phyloP scores from a whole-genome alignment of 257 asterid species.

The Solanum medicagineum region DNA sequence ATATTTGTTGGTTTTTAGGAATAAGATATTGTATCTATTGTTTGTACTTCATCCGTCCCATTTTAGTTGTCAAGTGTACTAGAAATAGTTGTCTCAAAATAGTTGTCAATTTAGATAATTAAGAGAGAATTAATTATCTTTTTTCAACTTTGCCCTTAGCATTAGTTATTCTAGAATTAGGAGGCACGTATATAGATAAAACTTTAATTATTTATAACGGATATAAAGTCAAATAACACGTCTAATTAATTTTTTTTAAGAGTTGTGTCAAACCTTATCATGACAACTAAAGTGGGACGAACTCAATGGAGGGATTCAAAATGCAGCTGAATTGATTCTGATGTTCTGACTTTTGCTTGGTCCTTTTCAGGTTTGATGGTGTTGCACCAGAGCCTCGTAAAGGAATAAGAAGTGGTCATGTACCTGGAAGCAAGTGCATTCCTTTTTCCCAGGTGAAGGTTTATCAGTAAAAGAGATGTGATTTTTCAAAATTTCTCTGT shows the following conservation, averaged over 20 bases:
- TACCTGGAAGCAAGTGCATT: conserved; percentile 89
- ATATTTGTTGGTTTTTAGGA: background rate
- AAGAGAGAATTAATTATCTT: too few relatives aligned
- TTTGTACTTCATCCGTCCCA: background rate
- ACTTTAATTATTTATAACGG: too few relatives aligned
- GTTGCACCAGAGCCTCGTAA: conserved; percentile 96
- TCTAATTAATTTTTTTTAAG: too few relatives aligned
- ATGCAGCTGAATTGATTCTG: background rate
- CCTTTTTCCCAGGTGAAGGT: conserved; percentile 72
- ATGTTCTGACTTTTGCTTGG: background rate
- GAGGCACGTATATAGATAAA: too few relatives aligned
- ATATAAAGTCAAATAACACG: too few relatives aligned
- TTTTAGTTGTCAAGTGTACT: too few relatives aligned
- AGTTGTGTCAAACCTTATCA: too few relatives aligned
- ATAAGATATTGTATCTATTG: background rate
- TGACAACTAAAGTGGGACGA: too few relatives aligned
- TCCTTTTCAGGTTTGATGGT: conserved; percentile 63
- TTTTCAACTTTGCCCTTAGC: too few relatives aligned
- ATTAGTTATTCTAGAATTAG: too few relatives aligned
- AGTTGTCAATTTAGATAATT: too few relatives aligned
- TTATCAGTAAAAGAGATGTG: background rate
- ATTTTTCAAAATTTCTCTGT: background rate
- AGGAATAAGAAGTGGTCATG: conserved; percentile 87
- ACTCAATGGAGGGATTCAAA: background rate
- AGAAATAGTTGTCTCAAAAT: too few relatives aligned